Percentiles rank a stretch among this genome's conserved stretches.
phyloP scores from a whole-genome alignment of 305 asterid species.

The Solanum chacoense region DNA sequence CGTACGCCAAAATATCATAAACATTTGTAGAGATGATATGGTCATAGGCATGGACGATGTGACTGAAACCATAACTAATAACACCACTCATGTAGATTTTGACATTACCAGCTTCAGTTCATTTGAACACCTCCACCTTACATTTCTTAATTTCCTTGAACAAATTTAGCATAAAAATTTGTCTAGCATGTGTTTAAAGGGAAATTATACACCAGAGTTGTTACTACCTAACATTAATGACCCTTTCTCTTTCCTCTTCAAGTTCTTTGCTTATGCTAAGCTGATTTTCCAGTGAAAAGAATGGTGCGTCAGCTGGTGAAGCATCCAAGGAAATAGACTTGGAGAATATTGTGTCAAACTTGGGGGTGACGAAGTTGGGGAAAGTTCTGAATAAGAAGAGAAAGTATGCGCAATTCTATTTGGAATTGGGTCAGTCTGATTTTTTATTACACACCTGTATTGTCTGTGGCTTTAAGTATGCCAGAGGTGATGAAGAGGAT shows the following conservation, averaged over 20 bases:
- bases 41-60: slow-evolving; percentile 77
- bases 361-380: background rate
- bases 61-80: slow-evolving; percentile 65
- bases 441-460: slow-evolving; percentile 47
- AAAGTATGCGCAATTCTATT: slow-evolving; percentile 49
- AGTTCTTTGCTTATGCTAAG: background rate
- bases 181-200: background rate
- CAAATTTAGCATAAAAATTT: background rate
- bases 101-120: slow-evolving; percentile 39
- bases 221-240: background rate
- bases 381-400: slow-evolving; percentile 49
- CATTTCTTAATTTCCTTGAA: background rate
- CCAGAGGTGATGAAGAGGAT: slow-evolving; percentile 53
- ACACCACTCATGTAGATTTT: slow-evolving; percentile 47
- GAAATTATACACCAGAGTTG: background rate
- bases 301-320: slow-evolving; percentile 9
- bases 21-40: slow-evolving; percentile 51
- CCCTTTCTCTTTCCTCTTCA: background rate
- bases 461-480: slow-evolving; percentile 50
- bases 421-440: slow-evolving; percentile 69
- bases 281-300: background rate
- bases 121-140: background rate
- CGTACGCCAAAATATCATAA: slow-evolving; percentile 53
- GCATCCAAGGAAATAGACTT: slow-evolving; percentile 5
- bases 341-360: slow-evolving; percentile 4